A percentile compares a stretch with the other conserved stretches of the same genome.
These are phyloP conservation scores for Wickerhamiella brachini DNA, from an alignment of 805 yeast species.

Conservation along the genomic window DNA sequence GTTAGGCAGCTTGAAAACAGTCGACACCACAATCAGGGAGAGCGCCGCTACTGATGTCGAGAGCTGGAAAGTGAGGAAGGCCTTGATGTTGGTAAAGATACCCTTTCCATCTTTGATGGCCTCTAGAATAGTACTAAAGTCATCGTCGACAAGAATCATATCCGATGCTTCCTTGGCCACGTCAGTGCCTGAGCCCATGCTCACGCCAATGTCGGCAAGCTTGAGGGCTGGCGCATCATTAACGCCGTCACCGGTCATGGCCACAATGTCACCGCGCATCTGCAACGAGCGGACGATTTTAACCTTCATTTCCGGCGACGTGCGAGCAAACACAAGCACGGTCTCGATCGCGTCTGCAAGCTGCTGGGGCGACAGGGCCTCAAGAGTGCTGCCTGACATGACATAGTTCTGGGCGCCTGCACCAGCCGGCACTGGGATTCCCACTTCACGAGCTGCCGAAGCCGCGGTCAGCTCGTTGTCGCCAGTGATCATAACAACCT, in stretches of 20 bases:
- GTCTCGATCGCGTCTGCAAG: constrained; percentile 62
- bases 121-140: constrained; percentile 79
- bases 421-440: constrained; percentile 43
- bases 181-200: constrained; percentile 86
- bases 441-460: constrained; percentile 43
- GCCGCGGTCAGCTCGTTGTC: constrained; percentile 40
- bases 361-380: constrained; percentile 54
- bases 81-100: constrained; percentile 88
- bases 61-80: constrained; percentile 85
- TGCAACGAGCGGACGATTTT: constrained; percentile 36
- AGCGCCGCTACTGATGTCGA: constrained; percentile 94
- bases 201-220: constrained; percentile 89
- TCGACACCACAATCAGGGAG: constrained; percentile 74
- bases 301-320: constrained; percentile 39
- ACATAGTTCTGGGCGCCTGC: constrained; percentile 48
- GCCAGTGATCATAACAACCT: constrained; percentile 95
- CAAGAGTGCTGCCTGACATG: constrained; percentile 74
- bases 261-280: constrained; percentile 81
- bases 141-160: constrained; percentile 95
- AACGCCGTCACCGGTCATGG: constrained; percentile 99
- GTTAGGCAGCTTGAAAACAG: constrained; percentile 76
- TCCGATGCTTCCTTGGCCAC: constrained; percentile 98
- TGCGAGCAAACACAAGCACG: constrained; percentile 42
- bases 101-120: constrained; percentile 98
- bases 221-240: constrained; percentile 98